Evolutionary conservation across 2,329 filamentous ascomycete genomes (phyloP), one percentile per base, ranked within the genome.

Genomic region (Paramyrothecium roridum): DNA sequence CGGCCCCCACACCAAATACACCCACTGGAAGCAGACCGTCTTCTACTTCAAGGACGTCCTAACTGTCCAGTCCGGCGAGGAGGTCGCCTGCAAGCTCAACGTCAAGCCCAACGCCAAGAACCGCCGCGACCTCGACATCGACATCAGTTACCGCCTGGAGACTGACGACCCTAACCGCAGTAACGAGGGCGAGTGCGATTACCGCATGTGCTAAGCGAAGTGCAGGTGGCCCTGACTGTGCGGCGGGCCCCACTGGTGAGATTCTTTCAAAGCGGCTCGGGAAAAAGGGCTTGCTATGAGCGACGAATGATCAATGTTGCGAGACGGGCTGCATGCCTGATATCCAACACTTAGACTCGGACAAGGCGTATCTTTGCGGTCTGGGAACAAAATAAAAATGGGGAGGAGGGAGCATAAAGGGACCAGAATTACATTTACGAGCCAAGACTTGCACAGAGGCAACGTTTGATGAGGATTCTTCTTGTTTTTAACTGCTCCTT

Each of bases 1-100:
- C 19, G 95, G 95, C 21, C 95, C 95, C 26, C 95, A 98, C 77
- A 96, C 93, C 66, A 98, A 97, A 79, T 98, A 98, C 79, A 99
- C 95, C 19, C 95, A 99, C 83, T 99, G 95, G 95, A 99, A 99
- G 80, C 95, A 99, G 81, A 99, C 95, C 13, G 95, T 99, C 59
- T 98, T 99, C 79, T 99, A 99, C 78, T 82, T 99, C 60, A 86
- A 90, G 68, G 93, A 99, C 64, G 90, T 96, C 34, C 79, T 99
- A 61, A 98, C 93, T 19, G 92, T 96, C 40, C 88, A 96, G 74
- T 83, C 91, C 68, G 91, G 89, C 55, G 95, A 99, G 80, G 81
- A 84, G 67, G 81, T 99, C 57, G 76, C 79, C 57, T 90, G 91
- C 67, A 79, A 81, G 33, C 78, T 99, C 45, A 81, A 85, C 60